Conservation (phyloP, 1,284 basidiomycete species). For the Pholiota adiposa region DNA sequence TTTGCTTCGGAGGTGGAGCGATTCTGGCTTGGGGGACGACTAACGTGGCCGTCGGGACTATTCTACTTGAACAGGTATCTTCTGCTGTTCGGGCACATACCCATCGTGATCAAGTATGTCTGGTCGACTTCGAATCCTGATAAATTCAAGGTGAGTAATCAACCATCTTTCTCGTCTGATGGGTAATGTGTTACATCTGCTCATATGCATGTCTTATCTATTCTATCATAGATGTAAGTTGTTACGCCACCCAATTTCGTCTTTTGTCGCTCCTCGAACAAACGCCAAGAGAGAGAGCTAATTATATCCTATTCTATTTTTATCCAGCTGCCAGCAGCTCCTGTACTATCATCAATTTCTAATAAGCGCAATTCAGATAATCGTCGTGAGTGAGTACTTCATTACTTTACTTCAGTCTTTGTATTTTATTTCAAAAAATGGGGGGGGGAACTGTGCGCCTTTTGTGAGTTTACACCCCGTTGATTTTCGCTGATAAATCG, state of each 20-base stretch:
- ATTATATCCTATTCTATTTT: not conserved
- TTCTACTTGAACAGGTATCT: conserved; percentile 48
- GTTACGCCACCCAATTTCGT: not conserved
- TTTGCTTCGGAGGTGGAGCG: conserved; percentile 40
- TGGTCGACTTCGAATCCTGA: conserved; percentile 27
- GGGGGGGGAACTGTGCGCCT: not conserved
- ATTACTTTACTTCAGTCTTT: too few relatives aligned
- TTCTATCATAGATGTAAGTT: not conserved
- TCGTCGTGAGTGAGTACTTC: conserved; percentile 42
- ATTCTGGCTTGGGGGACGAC: conserved; percentile 35
- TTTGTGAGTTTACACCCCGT: not conserved
- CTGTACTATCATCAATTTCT: conserved; percentile 39
- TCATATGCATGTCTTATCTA: not conserved
- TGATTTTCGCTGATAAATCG: not conserved
- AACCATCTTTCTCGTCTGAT: not conserved
- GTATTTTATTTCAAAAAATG: too few relatives aligned
- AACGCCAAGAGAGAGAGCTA: too few relatives aligned
- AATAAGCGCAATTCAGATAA: conserved; percentile 36
- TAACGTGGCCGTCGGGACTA: conserved; percentile 37
- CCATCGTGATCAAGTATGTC: conserved; percentile 38
- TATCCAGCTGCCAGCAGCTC: conserved; percentile 31
- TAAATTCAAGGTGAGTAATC: conserved; percentile 24
- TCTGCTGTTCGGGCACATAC: conserved; percentile 41
- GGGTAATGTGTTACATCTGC: too few relatives aligned
- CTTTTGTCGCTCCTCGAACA: too few relatives aligned